Percentiles rank a stretch among this genome's conserved stretches.
phyloP scores from a whole-genome alignment of 192 early-diverging fungal species.

The Backusella tuberculispora region DNA sequence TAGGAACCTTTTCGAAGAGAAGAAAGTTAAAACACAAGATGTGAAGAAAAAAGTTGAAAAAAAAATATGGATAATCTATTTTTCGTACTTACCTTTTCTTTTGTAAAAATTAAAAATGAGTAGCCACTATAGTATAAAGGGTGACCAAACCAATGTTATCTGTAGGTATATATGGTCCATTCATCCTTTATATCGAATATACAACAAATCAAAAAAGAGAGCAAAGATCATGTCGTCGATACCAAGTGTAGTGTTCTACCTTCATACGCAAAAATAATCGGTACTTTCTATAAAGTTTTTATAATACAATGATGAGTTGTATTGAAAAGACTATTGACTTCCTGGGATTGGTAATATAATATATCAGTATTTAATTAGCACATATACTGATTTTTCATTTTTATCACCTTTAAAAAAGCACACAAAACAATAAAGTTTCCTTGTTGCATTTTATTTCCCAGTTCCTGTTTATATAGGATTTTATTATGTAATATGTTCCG shows the following conservation, averaged over 20 bases:
- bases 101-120: neutral
- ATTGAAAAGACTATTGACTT: slow-evolving; percentile 45
- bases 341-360: slow-evolving; percentile 42
- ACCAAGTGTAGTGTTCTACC: slow-evolving; percentile 28
- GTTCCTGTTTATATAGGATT: slow-evolving; percentile 48
- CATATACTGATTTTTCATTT: neutral
- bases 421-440: slow-evolving; percentile 34
- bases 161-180: neutral
- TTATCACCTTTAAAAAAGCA: neutral
- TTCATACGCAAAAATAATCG: slow-evolving; percentile 30
- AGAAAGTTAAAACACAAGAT: neutral
- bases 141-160: neutral
- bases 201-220: neutral
- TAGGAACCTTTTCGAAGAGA: neutral
- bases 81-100: neutral
- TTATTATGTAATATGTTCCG: neutral
- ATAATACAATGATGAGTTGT: slow-evolving; percentile 48
- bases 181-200: neutral
- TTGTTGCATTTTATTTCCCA: slow-evolving; percentile 52
- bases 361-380: neutral
- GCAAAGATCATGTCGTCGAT: slow-evolving; percentile 1
- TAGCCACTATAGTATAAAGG: neutral
- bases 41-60: no score
- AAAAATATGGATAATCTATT: no score
- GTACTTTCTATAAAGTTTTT: slow-evolving; percentile 35